Conservation (phyloP, 2,329 filamentous ascomycete genomes). For the Alternaria hordeiaustralica region DNA sequence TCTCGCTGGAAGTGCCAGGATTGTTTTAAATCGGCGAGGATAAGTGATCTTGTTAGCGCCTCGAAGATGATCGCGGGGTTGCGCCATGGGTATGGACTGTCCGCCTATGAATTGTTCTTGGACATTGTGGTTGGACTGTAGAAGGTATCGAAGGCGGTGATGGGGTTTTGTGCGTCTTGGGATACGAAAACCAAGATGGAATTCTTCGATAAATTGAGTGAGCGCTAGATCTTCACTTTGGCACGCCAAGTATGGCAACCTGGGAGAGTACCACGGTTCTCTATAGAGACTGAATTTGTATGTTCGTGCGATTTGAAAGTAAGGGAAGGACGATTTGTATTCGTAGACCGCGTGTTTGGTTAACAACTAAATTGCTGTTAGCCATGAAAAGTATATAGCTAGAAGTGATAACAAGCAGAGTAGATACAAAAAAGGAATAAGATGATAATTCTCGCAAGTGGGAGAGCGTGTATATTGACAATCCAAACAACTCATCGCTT, state of each 20-base stretch:
- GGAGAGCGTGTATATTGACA: neutral
- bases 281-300: neutral
- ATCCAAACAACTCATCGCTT: neutral
- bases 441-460: too few relatives aligned
- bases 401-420: too few relatives aligned
- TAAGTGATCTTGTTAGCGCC: constrained; percentile 10
- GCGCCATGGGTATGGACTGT: constrained; percentile 15
- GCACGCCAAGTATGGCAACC: constrained; percentile 6
- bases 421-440: too few relatives aligned
- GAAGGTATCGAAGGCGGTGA: constrained; percentile 1
- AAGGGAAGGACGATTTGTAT: neutral
- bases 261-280: constrained; percentile 8
- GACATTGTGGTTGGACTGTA: constrained; percentile 6
- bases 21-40: constrained; percentile 16
- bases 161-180: constrained; percentile 5
- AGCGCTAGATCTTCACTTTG: constrained; percentile 8
- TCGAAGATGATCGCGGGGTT: constrained; percentile 10
- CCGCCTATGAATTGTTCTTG: constrained; percentile 6
- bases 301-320: neutral
- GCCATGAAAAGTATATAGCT: too few relatives aligned
- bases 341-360: neutral
- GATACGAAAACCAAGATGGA: too few relatives aligned
- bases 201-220: too few relatives aligned
- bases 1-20: constrained; percentile 20
- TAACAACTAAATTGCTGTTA: too few relatives aligned